Evolutionary conservation across 2,329 filamentous ascomycete species (phyloP).

Genomic region (Aspergillus persii): DNA sequence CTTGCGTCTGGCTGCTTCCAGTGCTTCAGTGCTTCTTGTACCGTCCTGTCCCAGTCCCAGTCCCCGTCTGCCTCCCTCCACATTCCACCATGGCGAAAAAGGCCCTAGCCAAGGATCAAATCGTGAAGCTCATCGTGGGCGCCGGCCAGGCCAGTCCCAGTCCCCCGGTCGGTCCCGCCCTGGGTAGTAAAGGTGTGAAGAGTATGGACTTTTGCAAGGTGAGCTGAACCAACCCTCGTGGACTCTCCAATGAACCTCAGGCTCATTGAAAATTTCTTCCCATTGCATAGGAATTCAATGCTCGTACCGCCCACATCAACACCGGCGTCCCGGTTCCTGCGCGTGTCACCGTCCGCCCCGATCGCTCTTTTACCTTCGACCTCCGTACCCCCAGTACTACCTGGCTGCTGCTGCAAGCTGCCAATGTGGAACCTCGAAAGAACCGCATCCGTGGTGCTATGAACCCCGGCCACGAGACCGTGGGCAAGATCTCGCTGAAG

Average conservation of each 20-base stretch:
- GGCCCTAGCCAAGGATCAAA: constrained; percentile 60
- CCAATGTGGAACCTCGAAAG: constrained; percentile 68
- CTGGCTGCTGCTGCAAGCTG: constrained; percentile 80
- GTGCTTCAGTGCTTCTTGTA: neutral
- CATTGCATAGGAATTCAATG: constrained; percentile 82
- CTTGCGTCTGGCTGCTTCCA: neutral
- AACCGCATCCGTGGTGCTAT: constrained; percentile 72
- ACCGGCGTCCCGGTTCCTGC: constrained; percentile 84
- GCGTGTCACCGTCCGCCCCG: constrained; percentile 85
- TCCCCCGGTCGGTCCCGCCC: constrained; percentile 90
- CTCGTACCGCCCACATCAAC: constrained; percentile 79
- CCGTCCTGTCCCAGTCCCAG: neutral
- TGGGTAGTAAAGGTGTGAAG: constrained; percentile 97
- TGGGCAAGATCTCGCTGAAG: constrained; percentile 88
- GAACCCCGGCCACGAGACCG: constrained; percentile 70
- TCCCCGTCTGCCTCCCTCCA: neutral
- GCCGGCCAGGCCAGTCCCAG: constrained; percentile 93
- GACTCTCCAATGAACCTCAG: too few relatives aligned
- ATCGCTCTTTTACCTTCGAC: constrained; percentile 91
- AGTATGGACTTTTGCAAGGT: constrained; percentile 99
- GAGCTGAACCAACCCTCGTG: constrained; percentile 14
- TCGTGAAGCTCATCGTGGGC: constrained; percentile 97
- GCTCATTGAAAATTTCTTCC: constrained; percentile 5
- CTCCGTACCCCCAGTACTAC: constrained; percentile 93
- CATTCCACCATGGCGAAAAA: constrained; percentile 50